Base-by-base conservation (phyloP, 305 asterid genomes). In the Fraxinus baroniana region DNA sequence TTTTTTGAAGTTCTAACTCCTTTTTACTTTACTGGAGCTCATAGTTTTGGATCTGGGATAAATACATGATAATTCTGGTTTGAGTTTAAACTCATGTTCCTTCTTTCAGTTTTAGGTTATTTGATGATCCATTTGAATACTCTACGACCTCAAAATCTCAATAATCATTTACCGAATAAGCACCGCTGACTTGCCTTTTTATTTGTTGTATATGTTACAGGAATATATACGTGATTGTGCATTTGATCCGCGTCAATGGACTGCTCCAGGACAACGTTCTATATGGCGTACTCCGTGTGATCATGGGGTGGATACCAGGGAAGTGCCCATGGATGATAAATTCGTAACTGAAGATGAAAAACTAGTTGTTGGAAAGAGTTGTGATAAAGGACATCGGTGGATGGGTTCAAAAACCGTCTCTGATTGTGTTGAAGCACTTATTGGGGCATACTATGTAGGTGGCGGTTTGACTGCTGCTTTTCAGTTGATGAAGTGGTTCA, bases 351-450 rank as follows among this genome's bases (percentile, higher is more conserved):
- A 92, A 85, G 94, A 92, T 83, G 80, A 26, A 74, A 90, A 85
- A 37, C 49, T 89, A 20, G 60, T 87, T 72, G 81, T 93, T 13
- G 99, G 98, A 81, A 94, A 90, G 85, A 82, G 90, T 80, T 97
- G 99, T 74, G 97, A 93, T 85, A 89, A 71, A 82, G 99, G 98
- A 13, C 99, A 97, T 74, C 87, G 98, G 32, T 97, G 99, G 99
- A 91, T 97, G 88, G 88, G 83, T 73, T 97, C 99, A 18, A 97
- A 94, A 86, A 95, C 99, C 62, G 84, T 94, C 85, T 88, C 99
- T 0, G 99, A 97, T 81, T 95, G 97, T 33, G 94, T 93, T 17
- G 99, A 97, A 89, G 97, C 99, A 81, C 93, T 97, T 17, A 92
- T 97, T 64, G 99, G 99, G 84, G 98, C 98, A 12, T 97, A 93